Percentiles rank a stretch among this genome's conserved stretches.
Conservation (phyloP, 2,329 filamentous ascomycete genomes). For the Coniella vitis region DNA sequence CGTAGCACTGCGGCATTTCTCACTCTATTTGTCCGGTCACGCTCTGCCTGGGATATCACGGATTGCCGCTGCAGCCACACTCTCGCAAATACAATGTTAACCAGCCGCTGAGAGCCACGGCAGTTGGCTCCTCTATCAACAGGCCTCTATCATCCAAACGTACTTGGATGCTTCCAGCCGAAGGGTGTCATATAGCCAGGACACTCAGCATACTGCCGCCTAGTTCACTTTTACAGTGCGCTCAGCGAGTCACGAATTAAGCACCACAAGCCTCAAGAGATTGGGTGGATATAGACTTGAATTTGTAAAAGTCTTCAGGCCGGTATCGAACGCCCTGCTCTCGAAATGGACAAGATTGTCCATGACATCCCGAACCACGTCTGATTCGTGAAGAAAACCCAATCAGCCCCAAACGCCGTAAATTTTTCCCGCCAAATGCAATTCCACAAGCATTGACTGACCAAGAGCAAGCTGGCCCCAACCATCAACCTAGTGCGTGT, state of each 20-base stretch:
- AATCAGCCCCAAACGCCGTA: slow-evolving; percentile 5
- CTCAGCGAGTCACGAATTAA: too few relatives aligned
- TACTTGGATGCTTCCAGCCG: background rate
- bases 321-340: slow-evolving; percentile 8
- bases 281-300: background rate
- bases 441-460: slow-evolving; percentile 4
- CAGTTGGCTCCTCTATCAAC: background rate
- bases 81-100: background rate
- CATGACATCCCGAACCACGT: background rate
- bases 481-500: background rate
- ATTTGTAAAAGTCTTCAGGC: background rate
- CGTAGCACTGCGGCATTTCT: too few relatives aligned
- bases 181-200: background rate
- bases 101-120: background rate
- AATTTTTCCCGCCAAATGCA: slow-evolving; percentile 7
- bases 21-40: too few relatives aligned
- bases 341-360: background rate
- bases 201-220: too few relatives aligned
- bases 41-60: too few relatives aligned
- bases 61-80: too few relatives aligned
- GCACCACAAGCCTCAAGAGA: background rate
- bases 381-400: slow-evolving; percentile 4
- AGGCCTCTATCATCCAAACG: too few relatives aligned
- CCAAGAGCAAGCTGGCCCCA: background rate
- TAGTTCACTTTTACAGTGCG: too few relatives aligned